A percentile compares a stretch with the other conserved stretches of the same genome.
Conservation (phyloP, 352 stramenopile genomes). For the Phytophthora constricta region DNA sequence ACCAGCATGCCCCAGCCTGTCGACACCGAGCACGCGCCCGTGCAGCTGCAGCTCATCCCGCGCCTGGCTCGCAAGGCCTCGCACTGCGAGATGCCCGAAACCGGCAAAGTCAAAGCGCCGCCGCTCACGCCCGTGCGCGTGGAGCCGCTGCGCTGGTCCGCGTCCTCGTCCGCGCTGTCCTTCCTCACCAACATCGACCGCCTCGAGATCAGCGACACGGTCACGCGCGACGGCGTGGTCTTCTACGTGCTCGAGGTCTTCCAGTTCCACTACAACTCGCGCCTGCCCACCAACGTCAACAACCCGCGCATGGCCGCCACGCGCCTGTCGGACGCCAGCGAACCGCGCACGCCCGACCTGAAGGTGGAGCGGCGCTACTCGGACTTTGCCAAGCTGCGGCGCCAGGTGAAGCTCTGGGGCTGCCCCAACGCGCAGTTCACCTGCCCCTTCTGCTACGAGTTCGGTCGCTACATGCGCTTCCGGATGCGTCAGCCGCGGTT, state of each 20-base stretch:
- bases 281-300: constrained; percentile 53
- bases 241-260: constrained; percentile 68
- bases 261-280: constrained; percentile 58
- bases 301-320: constrained; percentile 43
- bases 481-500: constrained; percentile 53
- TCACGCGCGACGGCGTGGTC: constrained; percentile 46
- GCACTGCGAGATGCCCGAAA: constrained; percentile 30
- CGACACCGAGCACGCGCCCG: constrained; percentile 17
- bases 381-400: constrained; percentile 60
- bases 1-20: constrained; percentile 33
- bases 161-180: constrained; percentile 36
- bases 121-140: constrained; percentile 46
- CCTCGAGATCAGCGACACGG: constrained; percentile 56
- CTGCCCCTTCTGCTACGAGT: constrained; percentile 71
- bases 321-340: constrained; percentile 26
- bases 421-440: constrained; percentile 55
- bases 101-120: constrained; percentile 35
- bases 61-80: constrained; percentile 33
- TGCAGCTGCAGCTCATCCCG: constrained; percentile 42
- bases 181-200: constrained; percentile 65
- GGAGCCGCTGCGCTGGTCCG: constrained; percentile 47
- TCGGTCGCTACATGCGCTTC: constrained; percentile 61
- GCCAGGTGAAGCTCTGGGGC: constrained; percentile 48
- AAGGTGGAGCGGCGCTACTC: constrained; percentile 68
- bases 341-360: constrained; percentile 49